A percentile compares a stretch with the other conserved stretches of the same genome.
Conservation (phyloP, 495 filamentous ascomycete species). For the Astrocystis sublimbata region DNA sequence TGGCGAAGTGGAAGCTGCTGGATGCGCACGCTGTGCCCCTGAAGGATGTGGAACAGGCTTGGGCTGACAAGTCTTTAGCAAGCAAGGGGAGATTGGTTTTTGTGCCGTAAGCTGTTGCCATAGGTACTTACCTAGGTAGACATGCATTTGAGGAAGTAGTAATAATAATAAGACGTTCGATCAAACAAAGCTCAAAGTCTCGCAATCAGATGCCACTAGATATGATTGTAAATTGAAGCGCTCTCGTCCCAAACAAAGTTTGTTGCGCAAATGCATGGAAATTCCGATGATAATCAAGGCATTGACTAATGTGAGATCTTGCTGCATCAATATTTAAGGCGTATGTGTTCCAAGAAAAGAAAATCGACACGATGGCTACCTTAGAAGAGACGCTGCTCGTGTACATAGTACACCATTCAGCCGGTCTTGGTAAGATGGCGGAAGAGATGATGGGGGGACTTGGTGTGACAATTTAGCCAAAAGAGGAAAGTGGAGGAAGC, state of each 20-base stretch:
- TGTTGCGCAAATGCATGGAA: no score
- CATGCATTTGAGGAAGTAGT: background rate
- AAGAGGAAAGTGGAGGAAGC: conserved; percentile 20
- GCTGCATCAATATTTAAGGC: background rate
- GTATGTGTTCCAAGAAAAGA: background rate
- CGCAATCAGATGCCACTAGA: no score
- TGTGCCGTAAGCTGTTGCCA: conserved; percentile 31
- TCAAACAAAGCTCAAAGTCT: background rate
- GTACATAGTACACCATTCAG: background rate
- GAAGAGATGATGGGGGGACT: background rate
- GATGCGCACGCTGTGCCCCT: conserved; percentile 19
- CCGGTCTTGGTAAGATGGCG: background rate
- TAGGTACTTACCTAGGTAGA: background rate
- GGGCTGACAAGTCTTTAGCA: conserved; percentile 23
- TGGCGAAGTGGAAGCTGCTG: conserved; percentile 21
- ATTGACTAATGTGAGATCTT: no score
- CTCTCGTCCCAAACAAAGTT: no score
- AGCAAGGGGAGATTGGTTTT: conserved; percentile 27
- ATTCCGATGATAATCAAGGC: no score
- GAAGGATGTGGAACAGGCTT: conserved; percentile 30
- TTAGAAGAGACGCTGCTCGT: no score
- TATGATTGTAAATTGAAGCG: no score
- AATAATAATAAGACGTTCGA: background rate
- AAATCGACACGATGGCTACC: background rate
- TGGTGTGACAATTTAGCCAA: conserved; percentile 8